phyloP scores from a whole-genome alignment of 768 basidiomycete genomes.

The Xanthoconium purpureum region DNA sequence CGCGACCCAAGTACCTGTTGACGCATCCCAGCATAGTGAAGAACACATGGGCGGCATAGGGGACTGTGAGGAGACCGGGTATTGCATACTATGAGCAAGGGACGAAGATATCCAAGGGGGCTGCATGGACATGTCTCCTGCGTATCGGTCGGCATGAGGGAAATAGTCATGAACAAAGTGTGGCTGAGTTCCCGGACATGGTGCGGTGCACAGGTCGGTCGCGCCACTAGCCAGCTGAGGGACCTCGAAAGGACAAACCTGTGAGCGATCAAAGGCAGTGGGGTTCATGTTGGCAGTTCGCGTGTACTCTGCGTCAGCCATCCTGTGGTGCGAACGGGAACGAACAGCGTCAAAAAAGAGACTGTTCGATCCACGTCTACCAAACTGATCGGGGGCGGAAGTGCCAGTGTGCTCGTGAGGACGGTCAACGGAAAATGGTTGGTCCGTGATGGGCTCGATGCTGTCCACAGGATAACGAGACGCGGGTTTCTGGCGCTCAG shows the following conservation, averaged over 20 bases:
- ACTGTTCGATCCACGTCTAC: constrained; percentile 36
- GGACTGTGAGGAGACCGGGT: constrained; percentile 28
- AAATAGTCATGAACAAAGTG: constrained; percentile 26
- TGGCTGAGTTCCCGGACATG: constrained; percentile 24
- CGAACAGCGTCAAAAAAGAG: constrained; percentile 39
- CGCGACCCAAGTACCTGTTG: constrained; percentile 29
- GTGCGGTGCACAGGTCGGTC: constrained; percentile 24
- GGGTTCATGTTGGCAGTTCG: constrained; percentile 21
- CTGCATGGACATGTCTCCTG: constrained; percentile 21
- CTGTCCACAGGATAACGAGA: constrained; percentile 17
- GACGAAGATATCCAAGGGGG: constrained; percentile 28
- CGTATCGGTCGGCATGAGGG: constrained; percentile 23
- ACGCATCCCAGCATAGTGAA: constrained; percentile 30
- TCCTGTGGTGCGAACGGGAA: constrained; percentile 25
- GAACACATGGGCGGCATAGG: constrained; percentile 28
- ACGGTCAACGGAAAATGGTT: constrained; percentile 13
- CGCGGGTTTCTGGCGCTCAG: constrained; percentile 19
- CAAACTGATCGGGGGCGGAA: constrained; percentile 22
- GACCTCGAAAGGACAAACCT: constrained; percentile 19
- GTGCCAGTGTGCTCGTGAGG: constrained; percentile 11
- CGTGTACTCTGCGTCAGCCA: constrained; percentile 19
- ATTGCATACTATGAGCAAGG: constrained; percentile 28
- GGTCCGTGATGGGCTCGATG: constrained; percentile 13
- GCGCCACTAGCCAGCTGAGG: constrained; percentile 22
- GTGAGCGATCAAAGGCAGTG: constrained; percentile 22